Evolutionary conservation across 2,329 filamentous ascomycete genomes (phyloP).

Genomic region (Trichoderma sp.): DNA sequence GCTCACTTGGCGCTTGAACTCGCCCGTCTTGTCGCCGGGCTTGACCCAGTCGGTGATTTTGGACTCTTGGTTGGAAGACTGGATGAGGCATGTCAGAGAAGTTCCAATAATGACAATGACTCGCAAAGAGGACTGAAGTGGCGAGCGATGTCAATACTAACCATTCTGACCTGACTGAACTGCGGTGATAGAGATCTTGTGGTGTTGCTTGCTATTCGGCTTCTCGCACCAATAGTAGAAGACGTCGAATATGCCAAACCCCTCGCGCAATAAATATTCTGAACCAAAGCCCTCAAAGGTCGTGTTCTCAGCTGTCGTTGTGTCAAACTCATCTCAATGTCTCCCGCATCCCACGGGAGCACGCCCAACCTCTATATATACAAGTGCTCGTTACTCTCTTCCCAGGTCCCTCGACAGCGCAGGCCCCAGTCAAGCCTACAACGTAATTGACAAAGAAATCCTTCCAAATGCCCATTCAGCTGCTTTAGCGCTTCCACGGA

Average conservation of each 20-base stretch:
- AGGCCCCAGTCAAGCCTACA: background rate
- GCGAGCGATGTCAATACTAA: background rate
- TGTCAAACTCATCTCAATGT: constrained; percentile 14
- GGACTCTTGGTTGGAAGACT: constrained; percentile 32
- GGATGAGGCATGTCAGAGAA: constrained; percentile 34
- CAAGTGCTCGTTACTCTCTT: background rate
- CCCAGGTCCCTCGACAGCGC: background rate
- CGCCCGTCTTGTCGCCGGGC: constrained; percentile 75
- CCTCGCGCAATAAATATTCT: background rate
- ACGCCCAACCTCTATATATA: constrained; percentile 3
- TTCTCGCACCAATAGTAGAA: background rate
- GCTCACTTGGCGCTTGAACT: constrained; percentile 88
- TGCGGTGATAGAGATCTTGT: background rate
- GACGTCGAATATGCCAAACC: background rate
- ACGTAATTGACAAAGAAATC: background rate
- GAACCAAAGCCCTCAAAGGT: background rate
- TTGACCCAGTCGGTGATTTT: constrained; percentile 82
- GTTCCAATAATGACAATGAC: background rate
- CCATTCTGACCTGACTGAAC: constrained; percentile 18
- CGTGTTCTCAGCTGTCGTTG: constrained; percentile 7
- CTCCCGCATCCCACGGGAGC: background rate
- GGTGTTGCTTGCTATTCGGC: background rate
- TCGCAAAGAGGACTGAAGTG: background rate
- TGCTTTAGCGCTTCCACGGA: constrained; percentile 5
- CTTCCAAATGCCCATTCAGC: constrained; percentile 29